Evolutionary conservation across 768 basidiomycete species (phyloP), one percentile per base, ranked within the genome.

Genomic region (Cystobasidium ongulense): DNA sequence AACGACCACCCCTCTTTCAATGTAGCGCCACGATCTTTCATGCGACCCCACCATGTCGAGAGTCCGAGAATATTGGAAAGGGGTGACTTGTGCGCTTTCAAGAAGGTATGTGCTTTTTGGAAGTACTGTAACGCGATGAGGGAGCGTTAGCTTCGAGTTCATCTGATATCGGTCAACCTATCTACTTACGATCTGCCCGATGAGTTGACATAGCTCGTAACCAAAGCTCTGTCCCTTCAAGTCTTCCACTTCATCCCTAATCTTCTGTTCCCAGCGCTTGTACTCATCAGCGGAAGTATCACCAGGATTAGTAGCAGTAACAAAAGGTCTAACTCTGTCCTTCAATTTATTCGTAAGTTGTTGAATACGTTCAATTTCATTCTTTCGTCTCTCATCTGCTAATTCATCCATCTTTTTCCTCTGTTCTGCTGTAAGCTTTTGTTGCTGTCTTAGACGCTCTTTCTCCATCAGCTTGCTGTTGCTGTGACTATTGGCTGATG

Each of bases 1-100:
- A 98, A 89, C 18, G 92, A 93, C 90, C 92, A 98, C 0, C 93
- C 90, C 77, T 99, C 96, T 81, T 98, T 98, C 31, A 93, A 89
- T 65, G 76, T 75, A 10, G 75, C 72, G 10, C 78, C 52, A 71
- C 73, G 94, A 82, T 99, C 96, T 82, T 95, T 98, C 78, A 99
- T 81, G 38, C 90, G 86, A 36, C 93, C 90, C 83, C 91, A 92
- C 83, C 96, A 95, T 21, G 93, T 94, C 7, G 89, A 89, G 39
- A 65, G 67, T 71, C 43, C 74, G 64, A 75, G 76, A 18, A 78
- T 52, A n/a, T 54, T 63, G 17, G 74, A 35, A 4, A 85, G 89
- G 67, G 93, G 84, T 81, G 94, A 92, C 80, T 88, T 92, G 82
- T 87, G 88, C 18, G 90, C 89, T 82, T 96, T 96, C 84, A 98